phyloP scores from a whole-genome alignment of 345 rosid genomes.

The Eucalyptus fibrosa region DNA sequence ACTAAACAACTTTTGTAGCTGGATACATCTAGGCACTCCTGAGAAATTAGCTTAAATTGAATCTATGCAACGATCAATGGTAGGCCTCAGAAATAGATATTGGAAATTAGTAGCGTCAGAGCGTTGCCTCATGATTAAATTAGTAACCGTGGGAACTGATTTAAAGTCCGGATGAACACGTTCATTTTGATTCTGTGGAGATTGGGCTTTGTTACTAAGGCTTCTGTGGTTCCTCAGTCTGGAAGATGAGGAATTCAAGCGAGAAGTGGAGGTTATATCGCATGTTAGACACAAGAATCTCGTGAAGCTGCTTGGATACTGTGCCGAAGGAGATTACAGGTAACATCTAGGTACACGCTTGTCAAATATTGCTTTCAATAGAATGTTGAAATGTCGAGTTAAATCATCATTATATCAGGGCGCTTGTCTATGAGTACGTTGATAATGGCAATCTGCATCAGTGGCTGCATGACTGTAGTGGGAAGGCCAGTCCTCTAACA shows the following conservation, averaged over 20 bases:
- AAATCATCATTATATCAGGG: conserved; percentile 18
- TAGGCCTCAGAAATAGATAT: not conserved
- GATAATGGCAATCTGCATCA: conserved; percentile 65
- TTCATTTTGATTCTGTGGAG: not conserved
- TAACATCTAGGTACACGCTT: not conserved
- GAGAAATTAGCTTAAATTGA: not conserved
- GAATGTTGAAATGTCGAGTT: not conserved
- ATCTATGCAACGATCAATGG: not conserved
- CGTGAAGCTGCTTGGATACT: conserved; percentile 53
- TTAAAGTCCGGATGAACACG: not conserved
- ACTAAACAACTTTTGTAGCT: not conserved
- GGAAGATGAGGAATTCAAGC: conserved; percentile 24
- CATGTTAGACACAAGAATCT: conserved; percentile 56
- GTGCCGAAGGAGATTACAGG: conserved; percentile 50
- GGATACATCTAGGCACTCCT: not conserved
- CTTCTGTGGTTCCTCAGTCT: not conserved
- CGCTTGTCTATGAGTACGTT: conserved; percentile 50
- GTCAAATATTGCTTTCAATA: not conserved
- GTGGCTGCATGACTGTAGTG: conserved; percentile 60
- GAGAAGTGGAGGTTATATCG: conserved; percentile 36
- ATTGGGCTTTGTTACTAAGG: not conserved
- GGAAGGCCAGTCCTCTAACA: conserved; percentile 26
- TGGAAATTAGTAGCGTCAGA: not conserved
- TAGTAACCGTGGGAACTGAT: not conserved
- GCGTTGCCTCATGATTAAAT: not conserved